Conservation (phyloP, 805 yeast genomes). For the Kregervanrija fluxuum region DNA sequence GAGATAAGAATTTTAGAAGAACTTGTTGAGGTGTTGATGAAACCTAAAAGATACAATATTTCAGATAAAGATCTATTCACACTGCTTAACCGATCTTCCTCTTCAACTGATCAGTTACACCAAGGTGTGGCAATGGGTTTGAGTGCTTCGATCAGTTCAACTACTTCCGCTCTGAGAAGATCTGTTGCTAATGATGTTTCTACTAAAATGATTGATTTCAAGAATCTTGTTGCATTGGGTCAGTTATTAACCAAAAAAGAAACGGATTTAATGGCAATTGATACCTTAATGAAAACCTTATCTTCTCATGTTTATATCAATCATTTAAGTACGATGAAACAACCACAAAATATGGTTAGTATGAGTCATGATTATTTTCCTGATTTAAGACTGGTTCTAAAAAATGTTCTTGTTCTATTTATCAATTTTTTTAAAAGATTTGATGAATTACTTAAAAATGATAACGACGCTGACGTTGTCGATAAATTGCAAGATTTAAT, state of each 20-base stretch:
- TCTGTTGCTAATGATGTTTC: constrained; percentile 8
- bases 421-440: constrained; percentile 17
- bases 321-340: constrained; percentile 10
- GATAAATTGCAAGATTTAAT: constrained; percentile 13
- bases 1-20: constrained; percentile 20
- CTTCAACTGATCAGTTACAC: neutral
- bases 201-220: constrained; percentile 20
- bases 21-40: constrained; percentile 17
- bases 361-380: constrained; percentile 19
- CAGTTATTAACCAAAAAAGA: constrained; percentile 13
- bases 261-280: neutral
- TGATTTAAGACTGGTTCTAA: constrained; percentile 22
- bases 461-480: neutral
- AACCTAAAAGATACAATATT: constrained; percentile 15
- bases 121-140: too few relatives aligned
- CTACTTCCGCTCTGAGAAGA: constrained; percentile 4
- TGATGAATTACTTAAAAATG: neutral
- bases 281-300: constrained; percentile 5
- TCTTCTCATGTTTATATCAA: constrained; percentile 25
- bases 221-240: constrained; percentile 22
- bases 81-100: constrained; percentile 10
- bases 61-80: constrained; percentile 15
- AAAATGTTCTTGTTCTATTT: constrained; percentile 22
- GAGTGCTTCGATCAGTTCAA: neutral
- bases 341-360: constrained; percentile 1